phyloP scores from a whole-genome alignment of 148 eudicot genomes.

The Dianthus caryophyllus region DNA sequence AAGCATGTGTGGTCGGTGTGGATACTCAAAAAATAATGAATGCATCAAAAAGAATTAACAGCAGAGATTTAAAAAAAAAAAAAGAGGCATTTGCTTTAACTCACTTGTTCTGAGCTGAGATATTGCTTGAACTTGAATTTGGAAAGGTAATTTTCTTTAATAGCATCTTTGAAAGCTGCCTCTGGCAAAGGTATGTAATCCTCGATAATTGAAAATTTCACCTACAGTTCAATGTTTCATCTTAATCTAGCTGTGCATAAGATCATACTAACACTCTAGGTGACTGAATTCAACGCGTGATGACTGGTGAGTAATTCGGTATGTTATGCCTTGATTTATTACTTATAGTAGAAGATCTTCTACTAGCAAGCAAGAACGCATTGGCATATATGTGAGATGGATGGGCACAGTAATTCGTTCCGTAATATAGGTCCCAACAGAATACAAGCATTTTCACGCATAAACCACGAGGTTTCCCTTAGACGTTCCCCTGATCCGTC shows the following conservation, averaged over 20 bases:
- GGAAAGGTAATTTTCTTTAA: conserved; percentile 44
- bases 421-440: background rate
- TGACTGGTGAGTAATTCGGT: no score
- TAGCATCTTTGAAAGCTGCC: conserved; percentile 45
- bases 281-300: no score
- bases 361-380: no score
- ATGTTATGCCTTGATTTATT: no score
- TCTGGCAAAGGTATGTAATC: conserved; percentile 71
- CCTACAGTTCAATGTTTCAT: conserved; percentile 32
- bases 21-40: background rate
- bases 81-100: background rate
- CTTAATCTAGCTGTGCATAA: background rate
- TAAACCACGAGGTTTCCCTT: background rate
- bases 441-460: background rate
- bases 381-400: no score
- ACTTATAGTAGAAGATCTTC: no score
- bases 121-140: conserved; percentile 48
- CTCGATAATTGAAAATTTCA: conserved; percentile 47
- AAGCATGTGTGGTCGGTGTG: background rate
- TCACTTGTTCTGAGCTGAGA: conserved; percentile 50
- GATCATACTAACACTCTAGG: background rate
- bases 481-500: background rate
- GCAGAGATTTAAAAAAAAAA: background rate
- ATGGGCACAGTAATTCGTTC: background rate
- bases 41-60: background rate